A percentile compares a stretch with the other conserved stretches of the same genome.
Evolutionary conservation across 2,329 filamentous ascomycete species (phyloP).

Genomic region (Fonsecaea pedrosoi): DNA sequence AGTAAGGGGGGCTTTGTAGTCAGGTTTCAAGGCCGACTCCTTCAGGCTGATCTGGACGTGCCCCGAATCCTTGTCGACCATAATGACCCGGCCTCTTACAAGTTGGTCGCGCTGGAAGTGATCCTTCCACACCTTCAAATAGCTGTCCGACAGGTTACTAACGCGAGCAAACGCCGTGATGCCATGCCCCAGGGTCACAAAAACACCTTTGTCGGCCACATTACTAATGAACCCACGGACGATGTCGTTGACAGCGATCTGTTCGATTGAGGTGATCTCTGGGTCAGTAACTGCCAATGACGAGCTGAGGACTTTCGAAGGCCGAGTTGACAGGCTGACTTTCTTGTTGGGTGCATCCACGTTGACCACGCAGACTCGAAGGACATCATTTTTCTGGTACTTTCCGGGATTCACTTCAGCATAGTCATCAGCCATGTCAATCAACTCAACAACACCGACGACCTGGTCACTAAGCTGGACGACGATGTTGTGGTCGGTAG

Average conservation of each 20-base stretch:
- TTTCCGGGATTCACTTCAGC: slow-evolving; percentile 76
- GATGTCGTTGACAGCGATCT: slow-evolving; percentile 77
- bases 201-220: slow-evolving; percentile 85
- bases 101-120: slow-evolving; percentile 87
- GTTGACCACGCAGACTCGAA: slow-evolving; percentile 83
- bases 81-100: slow-evolving; percentile 82
- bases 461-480: slow-evolving; percentile 83
- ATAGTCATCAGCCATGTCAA: slow-evolving; percentile 87
- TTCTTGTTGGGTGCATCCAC: slow-evolving; percentile 85
- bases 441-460: slow-evolving; percentile 78
- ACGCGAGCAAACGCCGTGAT: slow-evolving; percentile 84
- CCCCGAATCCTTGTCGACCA: slow-evolving; percentile 70
- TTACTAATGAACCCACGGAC: slow-evolving; percentile 92
- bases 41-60: slow-evolving; percentile 89
- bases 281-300: slow-evolving; percentile 79
- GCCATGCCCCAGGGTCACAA: slow-evolving; percentile 80
- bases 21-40: slow-evolving; percentile 77
- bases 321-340: slow-evolving; percentile 78
- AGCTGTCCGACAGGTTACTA: slow-evolving; percentile 86
- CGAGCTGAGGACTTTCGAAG: slow-evolving; percentile 88
- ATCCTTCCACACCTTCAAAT: slow-evolving; percentile 94
- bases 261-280: slow-evolving; percentile 73
- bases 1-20: slow-evolving; percentile 75
- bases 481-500: slow-evolving; percentile 81
- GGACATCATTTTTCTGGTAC: slow-evolving; percentile 82